A percentile compares a stretch with the other conserved stretches of the same genome.
Evolutionary conservation across 257 asterid species (phyloP).

Genomic region (Verbascum thapsus): DNA sequence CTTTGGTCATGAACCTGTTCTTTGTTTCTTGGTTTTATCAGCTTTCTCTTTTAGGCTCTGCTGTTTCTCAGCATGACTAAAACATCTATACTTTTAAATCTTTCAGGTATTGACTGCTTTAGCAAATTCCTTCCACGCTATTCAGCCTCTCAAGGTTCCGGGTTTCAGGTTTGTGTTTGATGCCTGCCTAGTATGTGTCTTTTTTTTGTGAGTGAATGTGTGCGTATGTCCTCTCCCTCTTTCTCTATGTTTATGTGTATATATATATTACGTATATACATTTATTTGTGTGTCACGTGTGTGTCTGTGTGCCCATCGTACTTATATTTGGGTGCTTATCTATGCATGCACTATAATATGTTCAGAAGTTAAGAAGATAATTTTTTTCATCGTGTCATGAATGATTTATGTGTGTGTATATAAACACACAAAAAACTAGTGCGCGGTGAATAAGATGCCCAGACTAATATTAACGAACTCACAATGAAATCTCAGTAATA

Average conservation of each 20-base stretch:
- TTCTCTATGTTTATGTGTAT: too few relatives aligned
- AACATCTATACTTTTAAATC: conserved; percentile 10
- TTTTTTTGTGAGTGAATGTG: too few relatives aligned
- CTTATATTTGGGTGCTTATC: not conserved
- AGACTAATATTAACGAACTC: too few relatives aligned
- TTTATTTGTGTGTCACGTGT: too few relatives aligned
- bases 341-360: not conserved
- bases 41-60: not conserved
- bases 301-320: not conserved
- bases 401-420: too few relatives aligned
- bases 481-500: too few relatives aligned
- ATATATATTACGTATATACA: too few relatives aligned
- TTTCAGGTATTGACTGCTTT: conserved; percentile 83
- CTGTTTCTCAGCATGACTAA: not conserved
- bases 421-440: too few relatives aligned
- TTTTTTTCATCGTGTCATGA: not conserved
- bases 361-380: not conserved
- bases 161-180: conserved; percentile 73
- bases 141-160: conserved; percentile 96
- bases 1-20: not conserved
- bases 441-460: too few relatives aligned
- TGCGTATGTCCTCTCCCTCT: too few relatives aligned
- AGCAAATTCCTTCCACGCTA: conserved; percentile 86
- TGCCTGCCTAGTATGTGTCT: not conserved
- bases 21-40: not conserved